Base-by-base conservation (phyloP, 768 basidiomycete genomes). In the Gyrodon lividus region DNA sequence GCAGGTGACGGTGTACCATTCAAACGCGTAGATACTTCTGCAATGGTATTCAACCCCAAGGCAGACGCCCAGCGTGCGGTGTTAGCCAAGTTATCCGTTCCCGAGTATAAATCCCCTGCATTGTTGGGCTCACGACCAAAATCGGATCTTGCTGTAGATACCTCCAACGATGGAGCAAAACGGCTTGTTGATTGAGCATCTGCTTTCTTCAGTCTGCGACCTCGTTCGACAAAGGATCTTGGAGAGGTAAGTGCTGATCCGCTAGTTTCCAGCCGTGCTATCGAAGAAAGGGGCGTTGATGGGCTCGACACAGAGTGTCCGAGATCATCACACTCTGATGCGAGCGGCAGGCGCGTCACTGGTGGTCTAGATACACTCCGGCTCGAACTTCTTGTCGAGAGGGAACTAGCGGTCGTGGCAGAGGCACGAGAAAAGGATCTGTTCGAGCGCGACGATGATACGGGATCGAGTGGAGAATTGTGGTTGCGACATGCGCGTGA, bases 381-480 rank as follows among this genome's bases (percentile, higher is more conserved):
- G 37, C 74, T 72, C 12, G 63, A 58, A 28, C 72, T 72, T 37
- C 73, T 64, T 6, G 68, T 65, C 8, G 74, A 73, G 5, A 69
- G 63, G 7, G 76, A 72, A 40, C 70, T 72, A 14, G 71, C 73
- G 28, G 69, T 69, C 1, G 70, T 63, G 14, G 71, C 64, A 9
- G 80, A 79, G 2, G 74, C 71, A n/a, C 79, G 70, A 12, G 80
- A 83, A 26, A 76, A 62, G 4, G 82, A 81, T 26, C 80, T 74
- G 49, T 73, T 66, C 2, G 68, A 66, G 37, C 63, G 69, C 24
- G 65, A 61, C 59, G 69, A 52, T 39, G 69, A 26, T 67, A 48
- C 23, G 23, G 31, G 43, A 38, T 54, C 55, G 37, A 54, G 48
- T 30, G 46, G 22, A 30, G 53, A 34, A 43, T 46, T 19, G 31